These are phyloP conservation scores for Sisymbrium altissimum DNA, from an alignment of 345 rosid species.

Conservation along the genomic window DNA sequence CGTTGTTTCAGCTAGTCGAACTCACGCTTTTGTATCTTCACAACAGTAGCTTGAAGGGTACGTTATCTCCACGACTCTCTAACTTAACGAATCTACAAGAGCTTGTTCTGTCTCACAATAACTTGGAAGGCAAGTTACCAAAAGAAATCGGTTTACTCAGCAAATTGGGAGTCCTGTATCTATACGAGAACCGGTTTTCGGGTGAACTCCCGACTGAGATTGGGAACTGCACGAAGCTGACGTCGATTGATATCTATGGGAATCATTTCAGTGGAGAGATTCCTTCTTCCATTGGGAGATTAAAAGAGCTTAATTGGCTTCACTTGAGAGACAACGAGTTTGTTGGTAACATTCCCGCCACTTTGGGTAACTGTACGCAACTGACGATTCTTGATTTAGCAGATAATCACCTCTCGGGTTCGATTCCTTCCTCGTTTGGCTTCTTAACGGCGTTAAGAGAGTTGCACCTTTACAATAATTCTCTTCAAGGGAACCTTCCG, in stretches of 20 bases:
- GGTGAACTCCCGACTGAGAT: constrained; percentile 72
- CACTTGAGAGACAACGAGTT: constrained; percentile 84
- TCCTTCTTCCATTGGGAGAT: constrained; percentile 67
- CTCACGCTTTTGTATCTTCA: constrained; percentile 46
- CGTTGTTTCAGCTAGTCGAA: constrained; percentile 49
- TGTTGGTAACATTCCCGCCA: constrained; percentile 72
- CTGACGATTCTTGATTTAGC: constrained; percentile 64
- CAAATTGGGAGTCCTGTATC: constrained; percentile 48
- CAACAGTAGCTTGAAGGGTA: constrained; percentile 52
- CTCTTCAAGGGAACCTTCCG: constrained; percentile 73
- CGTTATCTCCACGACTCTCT: constrained; percentile 51
- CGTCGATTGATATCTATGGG: constrained; percentile 60
- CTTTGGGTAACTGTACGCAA: constrained; percentile 68
- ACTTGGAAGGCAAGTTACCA: constrained; percentile 63
- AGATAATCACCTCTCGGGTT: constrained; percentile 72
- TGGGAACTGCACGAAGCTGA: constrained; percentile 68
- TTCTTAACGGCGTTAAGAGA: constrained; percentile 53
- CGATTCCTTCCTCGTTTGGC: constrained; percentile 71
- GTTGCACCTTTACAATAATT: constrained; percentile 73
- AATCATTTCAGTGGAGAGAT: constrained; percentile 69
- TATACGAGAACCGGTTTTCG: constrained; percentile 70
- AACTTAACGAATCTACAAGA: constrained; percentile 57
- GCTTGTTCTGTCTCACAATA: constrained; percentile 57
- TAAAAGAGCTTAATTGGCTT: constrained; percentile 58
- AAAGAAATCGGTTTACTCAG: constrained; percentile 58